These are phyloP conservation scores for Salix arbutifolia DNA, from an alignment of 345 rosid species.

Conservation along the genomic window DNA sequence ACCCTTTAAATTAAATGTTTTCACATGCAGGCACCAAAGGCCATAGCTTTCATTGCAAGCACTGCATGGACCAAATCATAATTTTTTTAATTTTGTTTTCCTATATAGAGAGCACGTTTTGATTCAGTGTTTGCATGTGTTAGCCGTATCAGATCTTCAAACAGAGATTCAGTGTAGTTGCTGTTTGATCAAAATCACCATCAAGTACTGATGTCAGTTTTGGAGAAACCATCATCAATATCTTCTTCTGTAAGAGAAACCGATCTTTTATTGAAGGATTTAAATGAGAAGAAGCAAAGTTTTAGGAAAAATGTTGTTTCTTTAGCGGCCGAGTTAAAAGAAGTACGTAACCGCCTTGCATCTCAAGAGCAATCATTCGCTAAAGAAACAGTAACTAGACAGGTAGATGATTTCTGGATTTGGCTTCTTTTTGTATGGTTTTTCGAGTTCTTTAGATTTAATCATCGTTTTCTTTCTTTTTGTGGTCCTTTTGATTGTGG, in stretches of 20 bases:
- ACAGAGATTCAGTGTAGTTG: not conserved
- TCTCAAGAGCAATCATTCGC: constrained; percentile 63
- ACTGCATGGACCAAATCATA: constrained; percentile 5
- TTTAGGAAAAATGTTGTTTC: constrained; percentile 81
- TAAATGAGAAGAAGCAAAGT: constrained; percentile 86
- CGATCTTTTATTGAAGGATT: constrained; percentile 80
- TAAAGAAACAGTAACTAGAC: constrained; percentile 63
- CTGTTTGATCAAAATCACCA: constrained; percentile 10
- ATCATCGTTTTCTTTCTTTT: constrained; percentile 14
- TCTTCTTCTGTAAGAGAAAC: constrained; percentile 32
- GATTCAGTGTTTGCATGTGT: constrained; percentile 7
- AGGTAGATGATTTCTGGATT: constrained; percentile 42
- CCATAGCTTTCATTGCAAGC: constrained; percentile 20
- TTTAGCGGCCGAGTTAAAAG: constrained; percentile 78
- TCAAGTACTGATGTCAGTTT: constrained; percentile 34
- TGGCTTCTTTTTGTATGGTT: not conserved
- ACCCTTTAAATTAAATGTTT: constrained; percentile 30
- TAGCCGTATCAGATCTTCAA: constrained; percentile 3
- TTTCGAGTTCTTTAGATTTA: constrained; percentile 1
- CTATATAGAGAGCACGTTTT: not conserved
- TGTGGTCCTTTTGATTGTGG: constrained; percentile 24
- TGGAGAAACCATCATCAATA: constrained; percentile 25
- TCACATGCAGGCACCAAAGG: constrained; percentile 43
- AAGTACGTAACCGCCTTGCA: constrained; percentile 64
- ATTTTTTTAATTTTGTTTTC: not conserved